Evolutionary conservation across 2,329 filamentous ascomycete species (phyloP), one percentile per base, ranked within the genome.

Genomic region (Cladophialophora psammophila): DNA sequence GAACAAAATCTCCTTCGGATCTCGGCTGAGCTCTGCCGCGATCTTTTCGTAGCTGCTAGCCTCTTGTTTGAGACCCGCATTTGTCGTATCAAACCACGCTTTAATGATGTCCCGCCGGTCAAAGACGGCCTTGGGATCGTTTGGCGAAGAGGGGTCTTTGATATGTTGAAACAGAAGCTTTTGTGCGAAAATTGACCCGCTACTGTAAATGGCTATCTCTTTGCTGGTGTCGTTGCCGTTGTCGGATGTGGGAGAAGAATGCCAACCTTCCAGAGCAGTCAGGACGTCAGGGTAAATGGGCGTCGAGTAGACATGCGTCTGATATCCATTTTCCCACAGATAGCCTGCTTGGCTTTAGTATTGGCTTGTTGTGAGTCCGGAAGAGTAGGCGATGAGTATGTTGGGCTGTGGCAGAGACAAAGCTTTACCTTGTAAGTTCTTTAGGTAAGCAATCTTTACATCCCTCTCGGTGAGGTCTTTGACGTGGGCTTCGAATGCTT

Each of bases 151-250:
- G 31, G 58, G 42, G 18, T 67, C 57, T 32, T 65, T 67, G 60
- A 71, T 60, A 45, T 71, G 69, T 56, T 57, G 67, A 32, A 72
- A 68, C 9, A 72, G 50, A 18, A 72, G 61, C 52, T 71, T 70
- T 53, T 72, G 71, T 26, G 71, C 71, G 32, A 70, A 71, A 15
- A 70, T 65, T 38, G 66, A 69, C n/a, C 71, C 71, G 20, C 65
- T 68, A 48, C 65, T 68, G 38, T 72, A 72, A 56, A 72, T 71
- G 45, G 56, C 63, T 50, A 69, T 62, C 18, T 57, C 45, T 40
- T 34, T 18, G n/a, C 36, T 31, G 13, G 52, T 3, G 48, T 3
- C 7, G 18, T 26, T 31, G 9, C 18, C 20, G 12, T 2, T 10
- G 4, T 8, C 45, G 10, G 50, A 15, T 6, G 32, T 20, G n/a